Percentiles rank a stretch among this genome's conserved stretches.
Evolutionary conservation across 2,329 filamentous ascomycete genomes (phyloP).

Genomic region (Exserohilum turcica): DNA sequence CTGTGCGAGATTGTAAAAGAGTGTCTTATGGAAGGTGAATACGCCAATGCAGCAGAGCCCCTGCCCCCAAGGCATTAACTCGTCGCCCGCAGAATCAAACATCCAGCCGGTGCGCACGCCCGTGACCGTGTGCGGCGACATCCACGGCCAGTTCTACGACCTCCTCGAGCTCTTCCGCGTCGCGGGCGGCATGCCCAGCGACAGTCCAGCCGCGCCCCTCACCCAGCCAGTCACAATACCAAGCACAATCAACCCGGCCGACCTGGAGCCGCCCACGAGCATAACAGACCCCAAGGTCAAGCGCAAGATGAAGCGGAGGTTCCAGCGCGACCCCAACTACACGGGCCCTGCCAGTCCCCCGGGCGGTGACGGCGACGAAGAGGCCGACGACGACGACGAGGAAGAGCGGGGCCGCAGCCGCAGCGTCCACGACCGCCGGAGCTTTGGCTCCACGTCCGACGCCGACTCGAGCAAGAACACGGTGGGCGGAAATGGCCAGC

Average conservation of each 20-base stretch:
- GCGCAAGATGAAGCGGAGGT: constrained; percentile 74
- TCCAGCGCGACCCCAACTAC: constrained; percentile 58
- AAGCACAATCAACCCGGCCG: constrained; percentile 82
- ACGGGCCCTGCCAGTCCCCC: constrained; percentile 57
- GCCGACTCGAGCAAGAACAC: constrained; percentile 47
- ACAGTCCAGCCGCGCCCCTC: constrained; percentile 62
- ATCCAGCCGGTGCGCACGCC: constrained; percentile 97
- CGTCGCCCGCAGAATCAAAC: constrained; percentile 75
- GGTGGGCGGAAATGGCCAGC: constrained; percentile 60
- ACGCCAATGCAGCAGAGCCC: not conserved
- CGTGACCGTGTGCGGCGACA: constrained; percentile 96
- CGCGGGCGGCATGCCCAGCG: constrained; percentile 93
- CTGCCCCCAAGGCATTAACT: not conserved
- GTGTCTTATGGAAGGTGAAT: constrained; percentile 92
- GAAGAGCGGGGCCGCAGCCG: constrained; percentile 54
- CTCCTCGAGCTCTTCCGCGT: constrained; percentile 95
- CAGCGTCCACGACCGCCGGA: constrained; percentile 49
- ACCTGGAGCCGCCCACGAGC: constrained; percentile 86
- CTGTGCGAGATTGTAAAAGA: constrained; percentile 99
- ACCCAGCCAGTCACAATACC: constrained; percentile 68
- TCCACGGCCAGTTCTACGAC: constrained; percentile 99
- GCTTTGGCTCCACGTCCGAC: constrained; percentile 51
- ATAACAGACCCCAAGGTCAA: constrained; percentile 87
- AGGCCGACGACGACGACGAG: constrained; percentile 53
- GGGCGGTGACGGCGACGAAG: constrained; percentile 57